A percentile compares a stretch with the other conserved stretches of the same genome.
These are phyloP conservation scores for Chrysoporthe puriensis DNA, from an alignment of 2,329 filamentous ascomycete genomes.

Conservation along the genomic window DNA sequence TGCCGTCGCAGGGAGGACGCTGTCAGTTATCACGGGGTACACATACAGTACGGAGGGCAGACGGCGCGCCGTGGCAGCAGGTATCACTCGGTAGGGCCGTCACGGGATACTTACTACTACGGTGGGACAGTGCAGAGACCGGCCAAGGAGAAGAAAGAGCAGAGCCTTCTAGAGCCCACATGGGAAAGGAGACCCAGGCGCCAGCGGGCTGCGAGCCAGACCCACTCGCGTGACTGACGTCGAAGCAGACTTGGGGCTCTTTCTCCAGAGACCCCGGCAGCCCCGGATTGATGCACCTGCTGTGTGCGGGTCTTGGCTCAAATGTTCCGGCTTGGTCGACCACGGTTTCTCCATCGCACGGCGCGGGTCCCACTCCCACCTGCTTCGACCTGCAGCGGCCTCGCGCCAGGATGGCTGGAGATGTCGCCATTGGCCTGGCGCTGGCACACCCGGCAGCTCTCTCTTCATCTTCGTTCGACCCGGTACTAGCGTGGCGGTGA, in stretches of 20 bases:
- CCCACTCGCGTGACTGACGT: not conserved
- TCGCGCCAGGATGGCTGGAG: slow-evolving; percentile 13
- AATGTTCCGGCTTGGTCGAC: not conserved
- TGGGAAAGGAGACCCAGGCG: not conserved
- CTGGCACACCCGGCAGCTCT: not conserved
- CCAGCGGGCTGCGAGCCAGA: not conserved
- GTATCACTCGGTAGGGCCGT: too few relatives aligned
- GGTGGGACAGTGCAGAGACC: not conserved
- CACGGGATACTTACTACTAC: too few relatives aligned
- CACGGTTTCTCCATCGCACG: not conserved
- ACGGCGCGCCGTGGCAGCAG: not conserved
- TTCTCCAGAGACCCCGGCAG: slow-evolving; percentile 15
- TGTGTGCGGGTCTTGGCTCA: not conserved
- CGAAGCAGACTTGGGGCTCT: slow-evolving; percentile 7
- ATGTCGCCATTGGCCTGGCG: slow-evolving; percentile 14
- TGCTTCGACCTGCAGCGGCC: not conserved
- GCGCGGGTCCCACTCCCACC: not conserved
- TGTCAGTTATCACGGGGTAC: not conserved
- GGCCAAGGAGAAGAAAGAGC: too few relatives aligned
- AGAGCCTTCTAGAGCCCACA: not conserved
- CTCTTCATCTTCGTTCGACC: not conserved
- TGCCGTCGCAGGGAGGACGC: slow-evolving; percentile 1
- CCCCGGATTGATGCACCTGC: slow-evolving; percentile 10
- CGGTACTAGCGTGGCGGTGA: slow-evolving; percentile 1
- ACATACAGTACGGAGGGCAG: not conserved